Percentiles rank a stretch among this genome's conserved stretches.
These are phyloP conservation scores for Mycena polygramma DNA, from an alignment of 768 basidiomycete genomes.

Conservation along the genomic window DNA sequence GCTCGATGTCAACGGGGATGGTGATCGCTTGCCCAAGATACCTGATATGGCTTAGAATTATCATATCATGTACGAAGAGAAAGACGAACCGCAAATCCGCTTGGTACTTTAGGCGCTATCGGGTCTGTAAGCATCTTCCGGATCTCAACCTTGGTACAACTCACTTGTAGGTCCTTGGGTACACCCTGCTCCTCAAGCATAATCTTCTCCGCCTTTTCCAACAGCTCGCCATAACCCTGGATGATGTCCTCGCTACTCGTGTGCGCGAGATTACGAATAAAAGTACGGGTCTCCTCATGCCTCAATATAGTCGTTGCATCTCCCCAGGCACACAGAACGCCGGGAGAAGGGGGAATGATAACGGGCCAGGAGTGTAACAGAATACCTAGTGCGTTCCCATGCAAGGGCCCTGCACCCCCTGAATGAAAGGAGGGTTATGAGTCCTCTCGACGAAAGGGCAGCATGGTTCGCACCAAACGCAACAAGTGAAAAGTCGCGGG, in stretches of 20 bases:
- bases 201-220: slow-evolving; percentile 32
- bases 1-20: slow-evolving; percentile 9
- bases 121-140: too few species aligned
- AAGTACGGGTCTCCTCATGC: slow-evolving; percentile 33
- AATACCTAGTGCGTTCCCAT: slow-evolving; percentile 20
- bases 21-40: slow-evolving; percentile 25
- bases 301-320: slow-evolving; percentile 34
- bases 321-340: slow-evolving; percentile 37
- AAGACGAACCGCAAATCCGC: slow-evolving; percentile 34
- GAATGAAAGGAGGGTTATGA: too few species aligned
- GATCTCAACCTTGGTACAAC: neutral
- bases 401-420: slow-evolving; percentile 30
- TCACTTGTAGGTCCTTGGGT: slow-evolving; percentile 25
- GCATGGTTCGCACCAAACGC: slow-evolving; percentile 21
- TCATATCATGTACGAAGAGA: neutral
- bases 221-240: slow-evolving; percentile 21
- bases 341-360: slow-evolving; percentile 34
- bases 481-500: slow-evolving; percentile 37
- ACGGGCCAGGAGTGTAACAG: slow-evolving; percentile 30
- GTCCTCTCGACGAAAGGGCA: too few species aligned
- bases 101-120: slow-evolving; percentile 28
- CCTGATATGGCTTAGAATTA: neutral
- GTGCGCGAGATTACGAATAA: slow-evolving; percentile 26
- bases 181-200: slow-evolving; percentile 33
- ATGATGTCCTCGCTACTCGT: slow-evolving; percentile 22